phyloP scores from a whole-genome alignment of 2,329 filamentous ascomycete species.

The Davidsoniella virescens region DNA sequence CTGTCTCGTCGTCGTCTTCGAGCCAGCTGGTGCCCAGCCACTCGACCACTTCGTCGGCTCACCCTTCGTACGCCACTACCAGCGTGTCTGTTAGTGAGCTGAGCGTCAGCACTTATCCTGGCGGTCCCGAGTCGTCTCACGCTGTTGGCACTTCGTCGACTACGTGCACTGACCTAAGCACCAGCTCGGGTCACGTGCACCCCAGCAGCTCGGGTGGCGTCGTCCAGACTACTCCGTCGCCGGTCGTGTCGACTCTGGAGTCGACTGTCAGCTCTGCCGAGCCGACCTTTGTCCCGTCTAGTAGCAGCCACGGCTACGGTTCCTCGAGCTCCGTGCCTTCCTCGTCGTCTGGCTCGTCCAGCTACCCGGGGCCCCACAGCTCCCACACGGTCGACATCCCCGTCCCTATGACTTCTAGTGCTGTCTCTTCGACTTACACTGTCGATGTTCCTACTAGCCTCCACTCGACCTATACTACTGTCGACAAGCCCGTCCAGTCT shows the following conservation, averaged over 20 bases:
- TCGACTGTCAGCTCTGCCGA: constrained; percentile 6
- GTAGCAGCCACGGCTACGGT: neutral
- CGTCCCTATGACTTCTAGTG: neutral
- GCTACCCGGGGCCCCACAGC: neutral
- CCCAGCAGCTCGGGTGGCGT: neutral
- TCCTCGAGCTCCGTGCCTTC: neutral
- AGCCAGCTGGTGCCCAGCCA: neutral
- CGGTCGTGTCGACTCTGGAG: constrained; percentile 7
- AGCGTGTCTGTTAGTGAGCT: neutral
- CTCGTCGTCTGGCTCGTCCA: neutral
- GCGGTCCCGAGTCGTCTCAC: neutral
- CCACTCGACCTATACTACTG: too few species aligned
- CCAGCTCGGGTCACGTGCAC: neutral
- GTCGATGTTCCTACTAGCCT: too few species aligned
- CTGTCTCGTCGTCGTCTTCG: neutral
- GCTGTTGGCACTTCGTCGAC: neutral
- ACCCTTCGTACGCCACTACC: neutral
- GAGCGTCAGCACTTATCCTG: constrained; percentile 1
- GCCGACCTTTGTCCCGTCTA: neutral
- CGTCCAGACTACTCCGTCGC: constrained; percentile 6
- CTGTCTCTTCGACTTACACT: too few species aligned
- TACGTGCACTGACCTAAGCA: constrained; percentile 3
- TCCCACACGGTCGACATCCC: neutral
- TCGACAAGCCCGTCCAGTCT: neutral
- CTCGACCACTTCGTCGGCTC: neutral